Base-by-base conservation (phyloP, 1,139 yeast species). In the Scheffersomyces titani region DNA sequence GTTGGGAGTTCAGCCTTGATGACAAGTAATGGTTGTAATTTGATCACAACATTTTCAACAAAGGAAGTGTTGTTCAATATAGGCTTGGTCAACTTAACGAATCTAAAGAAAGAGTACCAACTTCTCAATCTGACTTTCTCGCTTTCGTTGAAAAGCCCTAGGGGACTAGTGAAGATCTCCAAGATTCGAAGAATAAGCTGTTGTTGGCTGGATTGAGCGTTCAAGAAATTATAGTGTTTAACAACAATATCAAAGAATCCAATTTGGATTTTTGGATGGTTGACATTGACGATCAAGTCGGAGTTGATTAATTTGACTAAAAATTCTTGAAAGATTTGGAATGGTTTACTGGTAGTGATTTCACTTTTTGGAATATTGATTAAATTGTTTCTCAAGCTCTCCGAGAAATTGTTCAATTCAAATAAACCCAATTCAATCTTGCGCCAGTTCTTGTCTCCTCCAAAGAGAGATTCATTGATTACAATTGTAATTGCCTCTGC, bases 91-190 rank as follows among this genome's bases (percentile, higher is more conserved):
- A 88, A 75, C 69, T 90, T 92, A 63, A 93, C 81, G 66, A 92
- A 90, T 68, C 97, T 84, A 67, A 88, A 88, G 64, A 94, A 90
- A 61, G 93, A 77, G 70, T 92, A 94, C 97, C 99, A 94, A 53
- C 96, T 82, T 70, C 98, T 86, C 57, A 87, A 80, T 65, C 93
- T 86, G 11, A 93, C 97, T 61, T 86, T 87, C 58, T 84, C 88
- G 61, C 82, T 80, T 3, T 81, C 77, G 71, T 89, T 91, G 70
- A 91, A 92, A 59, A 94, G 83, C 16, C 98, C 98, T 63, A 87
- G 80, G 36, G 87, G 87, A 46, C 94, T 87, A 51, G 92, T 86
- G 70, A 94, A 94, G 36, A 90, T 82, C 63, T 90, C 90, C 59
- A 94, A 76, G 22, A 90, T 87, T 60, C 88, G 83, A 59, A 85